Evolutionary conservation across 129 eudicot genomes (phyloP).

Genomic region (Dittrichia graveolens): DNA sequence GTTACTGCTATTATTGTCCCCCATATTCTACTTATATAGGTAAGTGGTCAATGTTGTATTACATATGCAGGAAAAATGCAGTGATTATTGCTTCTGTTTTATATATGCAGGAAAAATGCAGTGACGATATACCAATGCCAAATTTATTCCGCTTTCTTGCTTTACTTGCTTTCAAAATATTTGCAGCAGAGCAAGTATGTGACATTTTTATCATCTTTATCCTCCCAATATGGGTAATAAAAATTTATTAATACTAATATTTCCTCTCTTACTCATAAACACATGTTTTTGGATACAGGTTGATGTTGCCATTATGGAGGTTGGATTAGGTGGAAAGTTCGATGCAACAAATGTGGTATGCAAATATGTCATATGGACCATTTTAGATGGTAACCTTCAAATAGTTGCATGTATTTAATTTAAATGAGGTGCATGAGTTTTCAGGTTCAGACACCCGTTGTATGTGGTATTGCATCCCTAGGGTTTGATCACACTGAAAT

Average conservation of each 20-base stretch:
- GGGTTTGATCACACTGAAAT: slow-evolving; percentile 99
- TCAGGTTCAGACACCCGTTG: slow-evolving; percentile 90
- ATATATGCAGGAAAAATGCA: slow-evolving; percentile 60
- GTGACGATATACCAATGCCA: slow-evolving; percentile 90
- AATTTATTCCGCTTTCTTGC: slow-evolving; percentile 92
- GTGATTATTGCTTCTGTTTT: slow-evolving; percentile 7
- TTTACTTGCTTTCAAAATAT: slow-evolving; percentile 90
- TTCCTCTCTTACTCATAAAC: neutral
- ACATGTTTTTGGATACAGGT: slow-evolving; percentile 54
- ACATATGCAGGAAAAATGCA: neutral
- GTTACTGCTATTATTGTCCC: neutral
- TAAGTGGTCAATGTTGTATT: slow-evolving; percentile 14
- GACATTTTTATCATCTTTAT: slow-evolving; percentile 7
- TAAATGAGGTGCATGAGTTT: slow-evolving; percentile 21
- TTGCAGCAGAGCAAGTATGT: slow-evolving; percentile 83
- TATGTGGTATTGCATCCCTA: slow-evolving; percentile 92
- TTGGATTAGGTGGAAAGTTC: slow-evolving; percentile 94
- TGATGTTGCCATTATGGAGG: slow-evolving; percentile 95
- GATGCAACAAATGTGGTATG: slow-evolving; percentile 99
- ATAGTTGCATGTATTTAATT: neutral
- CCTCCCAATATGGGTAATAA: slow-evolving; percentile 3
- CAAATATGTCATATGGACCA: neutral
- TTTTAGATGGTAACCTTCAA: slow-evolving; percentile 22
- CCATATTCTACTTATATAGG: neutral
- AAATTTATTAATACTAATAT: neutral